phyloP scores from a whole-genome alignment of 2,329 filamentous ascomycete species.

The Aspergillus neotritici region DNA sequence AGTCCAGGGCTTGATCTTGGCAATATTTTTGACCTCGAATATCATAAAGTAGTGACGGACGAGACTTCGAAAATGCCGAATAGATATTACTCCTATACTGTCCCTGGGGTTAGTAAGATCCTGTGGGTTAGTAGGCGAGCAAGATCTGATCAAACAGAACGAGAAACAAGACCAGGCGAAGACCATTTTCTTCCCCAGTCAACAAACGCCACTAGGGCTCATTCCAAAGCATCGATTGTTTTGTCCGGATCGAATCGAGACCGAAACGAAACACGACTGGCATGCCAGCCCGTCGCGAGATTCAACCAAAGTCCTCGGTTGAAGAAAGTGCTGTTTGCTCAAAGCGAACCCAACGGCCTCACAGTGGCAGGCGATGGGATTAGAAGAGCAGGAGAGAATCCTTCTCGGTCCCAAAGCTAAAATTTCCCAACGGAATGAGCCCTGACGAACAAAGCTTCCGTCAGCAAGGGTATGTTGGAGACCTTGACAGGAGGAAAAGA shows the following conservation, averaged over 20 bases:
- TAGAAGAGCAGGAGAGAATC: conserved; percentile 37
- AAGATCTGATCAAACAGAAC: background rate
- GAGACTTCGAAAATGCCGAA: conserved; percentile 43
- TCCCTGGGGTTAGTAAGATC: background rate
- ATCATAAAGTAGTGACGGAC: conserved; percentile 37
- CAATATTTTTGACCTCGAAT: conserved; percentile 44
- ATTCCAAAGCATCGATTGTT: too few relatives aligned
- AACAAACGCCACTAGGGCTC: too few relatives aligned
- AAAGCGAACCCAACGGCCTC: conserved; percentile 42
- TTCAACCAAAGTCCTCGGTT: background rate
- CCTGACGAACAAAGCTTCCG: conserved; percentile 21
- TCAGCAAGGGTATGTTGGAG: conserved; percentile 44
- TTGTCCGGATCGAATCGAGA: too few relatives aligned
- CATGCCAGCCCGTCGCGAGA: too few relatives aligned
- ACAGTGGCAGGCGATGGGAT: conserved; percentile 34
- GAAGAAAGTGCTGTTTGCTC: conserved; percentile 33
- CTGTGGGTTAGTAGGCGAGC: conserved; percentile 6
- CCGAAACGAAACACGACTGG: too few relatives aligned
- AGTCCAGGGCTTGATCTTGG: conserved; percentile 31
- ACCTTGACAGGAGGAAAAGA: conserved; percentile 31
- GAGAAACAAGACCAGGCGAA: background rate
- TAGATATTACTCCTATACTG: too few relatives aligned
- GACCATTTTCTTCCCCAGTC: conserved; percentile 11
- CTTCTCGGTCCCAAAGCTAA: conserved; percentile 38
- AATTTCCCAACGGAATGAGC: conserved; percentile 39